Evolutionary conservation across 2,329 filamentous ascomycete species (phyloP).

Genomic region (Trichoderma sp.): DNA sequence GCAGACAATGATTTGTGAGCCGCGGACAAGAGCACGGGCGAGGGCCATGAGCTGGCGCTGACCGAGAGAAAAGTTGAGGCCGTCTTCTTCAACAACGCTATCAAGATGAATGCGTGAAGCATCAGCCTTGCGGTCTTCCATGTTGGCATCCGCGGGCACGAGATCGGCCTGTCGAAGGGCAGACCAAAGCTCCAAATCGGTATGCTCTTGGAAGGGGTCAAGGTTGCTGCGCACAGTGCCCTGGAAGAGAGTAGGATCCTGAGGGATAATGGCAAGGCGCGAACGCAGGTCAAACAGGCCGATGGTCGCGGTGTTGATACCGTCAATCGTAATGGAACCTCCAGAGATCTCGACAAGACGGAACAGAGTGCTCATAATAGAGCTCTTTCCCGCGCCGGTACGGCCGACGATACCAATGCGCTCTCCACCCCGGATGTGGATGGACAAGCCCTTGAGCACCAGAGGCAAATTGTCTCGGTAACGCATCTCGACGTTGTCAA

Average conservation of each 20-base stretch:
- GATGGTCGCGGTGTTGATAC: slow-evolving; percentile 69
- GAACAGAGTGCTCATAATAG: slow-evolving; percentile 82
- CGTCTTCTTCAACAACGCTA: slow-evolving; percentile 85
- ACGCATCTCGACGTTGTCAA: slow-evolving; percentile 75
- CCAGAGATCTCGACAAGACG: slow-evolving; percentile 68
- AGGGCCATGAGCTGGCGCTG: slow-evolving; percentile 96
- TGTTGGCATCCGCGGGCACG: slow-evolving; percentile 59
- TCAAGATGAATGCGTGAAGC: slow-evolving; percentile 76
- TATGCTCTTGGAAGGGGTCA: slow-evolving; percentile 78
- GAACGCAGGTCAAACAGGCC: slow-evolving; percentile 75
- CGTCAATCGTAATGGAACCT: slow-evolving; percentile 66
- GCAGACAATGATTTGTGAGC: slow-evolving; percentile 89
- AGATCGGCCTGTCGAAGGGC: slow-evolving; percentile 77
- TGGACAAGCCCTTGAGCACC: slow-evolving; percentile 68
- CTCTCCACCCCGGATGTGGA: slow-evolving; percentile 75
- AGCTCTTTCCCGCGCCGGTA: slow-evolving; percentile 80
- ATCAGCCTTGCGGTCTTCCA: slow-evolving; percentile 76
- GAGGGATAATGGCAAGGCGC: slow-evolving; percentile 78
- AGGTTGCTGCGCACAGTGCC: slow-evolving; percentile 79
- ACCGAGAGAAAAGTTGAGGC: slow-evolving; percentile 91
- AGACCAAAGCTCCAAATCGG: slow-evolving; percentile 75
- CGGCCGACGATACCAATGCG: slow-evolving; percentile 80
- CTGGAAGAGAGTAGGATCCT: slow-evolving; percentile 80
- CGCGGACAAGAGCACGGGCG: slow-evolving; percentile 83
- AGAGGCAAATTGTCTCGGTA: slow-evolving; percentile 73